These are phyloP conservation scores for Diophrys appendiculata DNA, from an alignment of 73 alveolate species.

Conservation along the genomic window DNA sequence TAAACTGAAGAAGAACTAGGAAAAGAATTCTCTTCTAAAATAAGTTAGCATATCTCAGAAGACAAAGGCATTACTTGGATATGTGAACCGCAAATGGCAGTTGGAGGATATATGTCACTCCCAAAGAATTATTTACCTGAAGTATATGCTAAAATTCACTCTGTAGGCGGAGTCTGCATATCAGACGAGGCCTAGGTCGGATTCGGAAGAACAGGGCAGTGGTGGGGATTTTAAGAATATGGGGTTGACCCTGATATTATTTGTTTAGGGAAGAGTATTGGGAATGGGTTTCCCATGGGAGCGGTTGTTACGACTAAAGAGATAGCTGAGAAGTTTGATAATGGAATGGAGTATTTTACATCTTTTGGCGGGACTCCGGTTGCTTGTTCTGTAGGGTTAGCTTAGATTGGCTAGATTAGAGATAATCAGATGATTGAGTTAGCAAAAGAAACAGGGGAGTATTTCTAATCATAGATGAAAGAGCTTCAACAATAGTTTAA, in stretches of 20 bases:
- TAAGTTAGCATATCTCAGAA: background rate
- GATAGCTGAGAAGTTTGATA: slow-evolving; percentile 4
- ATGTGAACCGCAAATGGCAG: slow-evolving; percentile 18
- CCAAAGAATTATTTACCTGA: slow-evolving; percentile 30
- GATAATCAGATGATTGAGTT: slow-evolving; percentile 9
- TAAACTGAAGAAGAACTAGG: slow-evolving; percentile 8
- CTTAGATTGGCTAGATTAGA: background rate
- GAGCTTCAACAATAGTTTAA: background rate
- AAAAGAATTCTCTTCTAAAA: background rate
- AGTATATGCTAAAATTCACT: slow-evolving; percentile 3
- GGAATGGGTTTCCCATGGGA: slow-evolving; percentile 52
- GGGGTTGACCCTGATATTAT: slow-evolving; percentile 42
- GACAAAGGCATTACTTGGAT: background rate
- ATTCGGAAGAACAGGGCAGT: slow-evolving; percentile 50
- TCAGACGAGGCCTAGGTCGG: slow-evolving; percentile 54
- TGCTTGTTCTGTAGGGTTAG: slow-evolving; percentile 9
- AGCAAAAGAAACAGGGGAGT: slow-evolving; percentile 20
- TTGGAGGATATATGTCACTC: slow-evolving; percentile 21
- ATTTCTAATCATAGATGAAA: slow-evolving; percentile 9
- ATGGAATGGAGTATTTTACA: slow-evolving; percentile 36
- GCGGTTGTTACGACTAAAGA: slow-evolving; percentile 47
- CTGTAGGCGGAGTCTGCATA: slow-evolving; percentile 40
- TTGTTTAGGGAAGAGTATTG: slow-evolving; percentile 45
- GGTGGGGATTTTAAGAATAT: slow-evolving; percentile 42
- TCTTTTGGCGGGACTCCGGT: slow-evolving; percentile 63